These are phyloP conservation scores for Stephania yunnanensis DNA, from an alignment of 164 flowering plant species.

Conservation along the genomic window DNA sequence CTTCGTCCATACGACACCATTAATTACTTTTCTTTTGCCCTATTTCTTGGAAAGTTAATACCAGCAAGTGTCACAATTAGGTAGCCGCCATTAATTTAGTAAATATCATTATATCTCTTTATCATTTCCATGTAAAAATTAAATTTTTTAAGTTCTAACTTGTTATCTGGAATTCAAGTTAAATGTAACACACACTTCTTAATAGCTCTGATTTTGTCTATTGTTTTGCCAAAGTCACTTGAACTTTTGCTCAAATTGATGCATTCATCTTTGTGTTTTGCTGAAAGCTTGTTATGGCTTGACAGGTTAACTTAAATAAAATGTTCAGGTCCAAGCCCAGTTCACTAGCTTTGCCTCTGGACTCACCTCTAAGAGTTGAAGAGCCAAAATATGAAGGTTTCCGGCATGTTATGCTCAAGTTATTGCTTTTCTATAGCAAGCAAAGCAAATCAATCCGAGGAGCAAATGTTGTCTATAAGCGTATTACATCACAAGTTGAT, in stretches of 20 bases:
- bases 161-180: neutral
- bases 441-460: constrained; percentile 86
- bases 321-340: constrained; percentile 78
- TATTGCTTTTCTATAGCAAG: constrained; percentile 81
- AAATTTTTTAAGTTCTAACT: neutral
- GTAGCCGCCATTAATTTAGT: neutral
- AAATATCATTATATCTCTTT: neutral
- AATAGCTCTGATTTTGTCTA: neutral
- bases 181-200: neutral
- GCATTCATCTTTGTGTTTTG: neutral
- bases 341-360: constrained; percentile 74
- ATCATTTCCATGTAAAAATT: neutral
- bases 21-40: neutral
- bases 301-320: constrained; percentile 70
- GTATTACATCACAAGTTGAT: constrained; percentile 77
- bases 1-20: neutral
- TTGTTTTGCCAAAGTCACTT: neutral
- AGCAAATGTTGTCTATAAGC: constrained; percentile 70
- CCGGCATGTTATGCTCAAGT: constrained; percentile 41
- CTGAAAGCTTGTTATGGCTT: constrained; percentile 10
- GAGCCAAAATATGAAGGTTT: constrained; percentile 79
- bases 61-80: neutral
- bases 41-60: neutral
- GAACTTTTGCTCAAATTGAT: neutral
- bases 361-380: constrained; percentile 71